Conservation (phyloP, 768 basidiomycete species). For the Leccinellum luteum region DNA sequence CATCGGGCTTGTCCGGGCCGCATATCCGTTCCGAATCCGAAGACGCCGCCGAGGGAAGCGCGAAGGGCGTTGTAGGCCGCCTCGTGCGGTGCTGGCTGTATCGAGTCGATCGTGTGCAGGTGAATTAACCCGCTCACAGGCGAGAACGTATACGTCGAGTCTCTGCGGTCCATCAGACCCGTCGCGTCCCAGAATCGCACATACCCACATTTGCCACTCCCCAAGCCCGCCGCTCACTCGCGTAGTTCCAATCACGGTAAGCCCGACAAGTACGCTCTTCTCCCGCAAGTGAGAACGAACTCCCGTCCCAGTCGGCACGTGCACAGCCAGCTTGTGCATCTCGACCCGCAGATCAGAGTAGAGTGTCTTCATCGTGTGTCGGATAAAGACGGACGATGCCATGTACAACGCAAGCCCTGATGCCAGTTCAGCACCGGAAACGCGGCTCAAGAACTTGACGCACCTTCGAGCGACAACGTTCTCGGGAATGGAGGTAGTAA, state of each 20-base stretch:
- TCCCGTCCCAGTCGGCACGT: slow-evolving; percentile 12
- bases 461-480: slow-evolving; percentile 71
- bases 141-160: slow-evolving; percentile 74
- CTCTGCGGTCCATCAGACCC: slow-evolving; percentile 36
- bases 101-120: slow-evolving; percentile 67
- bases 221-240: slow-evolving; percentile 59
- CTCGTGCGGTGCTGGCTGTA: slow-evolving; percentile 72
- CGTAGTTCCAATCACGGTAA: slow-evolving; percentile 54
- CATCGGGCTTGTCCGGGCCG: slow-evolving; percentile 9
- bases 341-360: slow-evolving; percentile 64
- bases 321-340: slow-evolving; percentile 46
- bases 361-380: slow-evolving; percentile 72
- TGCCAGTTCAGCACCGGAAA: slow-evolving; percentile 1
- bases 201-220: slow-evolving; percentile 73
- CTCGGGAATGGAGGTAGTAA: slow-evolving; percentile 70
- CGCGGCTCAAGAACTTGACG: slow-evolving; percentile 3
- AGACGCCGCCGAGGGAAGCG: slow-evolving; percentile 26
- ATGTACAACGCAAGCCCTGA: slow-evolving; percentile 71
- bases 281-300: slow-evolving; percentile 37
- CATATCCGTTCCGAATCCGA: slow-evolving; percentile 21
- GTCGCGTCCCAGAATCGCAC: not conserved
- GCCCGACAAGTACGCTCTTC: slow-evolving; percentile 54
- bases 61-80: slow-evolving; percentile 65
- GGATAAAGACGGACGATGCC: slow-evolving; percentile 64
- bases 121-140: slow-evolving; percentile 62